phyloP scores from a whole-genome alignment of 169 alveolate species.

The Plasmodium relictum region DNA sequence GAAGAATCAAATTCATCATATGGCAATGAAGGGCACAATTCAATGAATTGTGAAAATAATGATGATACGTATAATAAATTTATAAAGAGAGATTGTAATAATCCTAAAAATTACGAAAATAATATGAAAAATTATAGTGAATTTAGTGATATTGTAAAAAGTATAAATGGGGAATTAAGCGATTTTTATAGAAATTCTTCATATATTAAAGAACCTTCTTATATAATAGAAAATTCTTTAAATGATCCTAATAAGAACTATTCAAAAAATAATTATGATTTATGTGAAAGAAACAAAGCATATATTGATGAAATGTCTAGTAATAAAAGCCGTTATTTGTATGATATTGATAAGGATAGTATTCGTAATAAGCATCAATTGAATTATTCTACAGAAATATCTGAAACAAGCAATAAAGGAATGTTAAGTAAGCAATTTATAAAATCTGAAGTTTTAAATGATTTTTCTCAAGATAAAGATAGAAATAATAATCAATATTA shows the following conservation, averaged over 20 bases:
- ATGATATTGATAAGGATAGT: not conserved
- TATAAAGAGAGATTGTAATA: too few species aligned
- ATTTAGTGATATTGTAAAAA: slow-evolving; percentile 3
- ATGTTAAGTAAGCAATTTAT: not conserved
- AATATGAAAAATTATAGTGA: not conserved
- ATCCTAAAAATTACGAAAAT: not conserved
- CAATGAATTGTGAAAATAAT: slow-evolving; percentile 8
- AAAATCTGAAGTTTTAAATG: slow-evolving; percentile 3
- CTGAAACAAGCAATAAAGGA: slow-evolving; percentile 9
- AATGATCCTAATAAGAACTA: slow-evolving; percentile 9
- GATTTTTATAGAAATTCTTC: slow-evolving; percentile 12
- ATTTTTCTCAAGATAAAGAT: not conserved
- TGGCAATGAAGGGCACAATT: not conserved
- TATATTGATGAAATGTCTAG: not conserved
- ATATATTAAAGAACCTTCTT: not conserved
- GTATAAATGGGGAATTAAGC: not conserved
- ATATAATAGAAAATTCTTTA: slow-evolving; percentile 1
- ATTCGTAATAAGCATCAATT: not conserved
- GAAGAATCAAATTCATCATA: not conserved
- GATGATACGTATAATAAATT: too few species aligned
- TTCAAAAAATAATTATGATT: slow-evolving; percentile 4
- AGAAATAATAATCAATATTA: not conserved
- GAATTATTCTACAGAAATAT: not conserved
- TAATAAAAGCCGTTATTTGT: not conserved
- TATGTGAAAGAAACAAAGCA: not conserved